Evolutionary conservation across 2,329 filamentous ascomycete species (phyloP).

Genomic region (Capronia americana): DNA sequence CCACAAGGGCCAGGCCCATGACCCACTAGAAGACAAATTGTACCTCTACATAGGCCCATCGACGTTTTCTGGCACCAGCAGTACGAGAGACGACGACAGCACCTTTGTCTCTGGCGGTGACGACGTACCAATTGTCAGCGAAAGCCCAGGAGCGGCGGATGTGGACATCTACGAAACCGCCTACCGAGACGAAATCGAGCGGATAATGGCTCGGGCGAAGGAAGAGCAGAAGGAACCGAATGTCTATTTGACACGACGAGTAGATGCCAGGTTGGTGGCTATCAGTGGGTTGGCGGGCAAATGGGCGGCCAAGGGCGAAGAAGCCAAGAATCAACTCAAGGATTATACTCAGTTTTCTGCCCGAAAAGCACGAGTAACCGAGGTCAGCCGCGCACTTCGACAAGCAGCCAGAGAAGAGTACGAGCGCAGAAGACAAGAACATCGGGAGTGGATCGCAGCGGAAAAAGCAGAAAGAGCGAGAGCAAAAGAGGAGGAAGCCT

Average conservation of each 20-base stretch:
- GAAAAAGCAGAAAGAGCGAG: slow-evolving; percentile 34
- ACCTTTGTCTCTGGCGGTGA: slow-evolving; percentile 41
- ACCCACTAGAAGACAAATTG: slow-evolving; percentile 68
- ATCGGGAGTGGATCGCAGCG: slow-evolving; percentile 45
- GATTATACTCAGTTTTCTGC: slow-evolving; percentile 40
- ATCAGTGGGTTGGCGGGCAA: slow-evolving; percentile 40
- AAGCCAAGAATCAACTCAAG: slow-evolving; percentile 38
- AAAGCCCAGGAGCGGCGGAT: slow-evolving; percentile 83
- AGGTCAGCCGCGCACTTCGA: slow-evolving; percentile 41
- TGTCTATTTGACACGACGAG: slow-evolving; percentile 63
- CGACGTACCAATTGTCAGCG: slow-evolving; percentile 66
- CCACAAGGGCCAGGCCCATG: slow-evolving; percentile 65
- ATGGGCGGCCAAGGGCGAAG: slow-evolving; percentile 39
- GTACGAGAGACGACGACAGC: slow-evolving; percentile 52
- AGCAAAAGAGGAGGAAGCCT: slow-evolving; percentile 27
- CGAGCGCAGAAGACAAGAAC: slow-evolving; percentile 38
- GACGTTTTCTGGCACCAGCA: slow-evolving; percentile 51
- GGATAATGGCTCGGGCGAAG: slow-evolving; percentile 63
- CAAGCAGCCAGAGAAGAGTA: slow-evolving; percentile 41
- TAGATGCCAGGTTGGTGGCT: slow-evolving; percentile 50
- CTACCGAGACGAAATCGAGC: slow-evolving; percentile 80
- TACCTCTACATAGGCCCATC: slow-evolving; percentile 78
- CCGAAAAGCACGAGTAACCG: slow-evolving; percentile 39
- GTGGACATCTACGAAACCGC: slow-evolving; percentile 89
- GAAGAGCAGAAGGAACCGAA: slow-evolving; percentile 54